A percentile compares a stretch with the other conserved stretches of the same genome.
phyloP scores from a whole-genome alignment of 305 asterid species.

The Solanum aculeatissimum region DNA sequence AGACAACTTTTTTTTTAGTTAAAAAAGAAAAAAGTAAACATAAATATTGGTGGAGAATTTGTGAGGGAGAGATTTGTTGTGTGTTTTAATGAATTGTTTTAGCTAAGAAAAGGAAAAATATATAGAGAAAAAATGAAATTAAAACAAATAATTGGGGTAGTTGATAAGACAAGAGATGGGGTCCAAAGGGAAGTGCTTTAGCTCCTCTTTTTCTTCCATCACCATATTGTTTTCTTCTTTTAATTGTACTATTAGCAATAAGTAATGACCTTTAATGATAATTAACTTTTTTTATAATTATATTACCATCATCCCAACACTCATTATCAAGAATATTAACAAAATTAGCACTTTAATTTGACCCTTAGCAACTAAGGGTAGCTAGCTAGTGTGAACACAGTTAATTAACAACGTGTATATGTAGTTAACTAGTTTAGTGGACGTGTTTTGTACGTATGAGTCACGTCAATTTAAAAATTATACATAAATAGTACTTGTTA shows the following conservation, averaged over 20 bases:
- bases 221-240: constrained; percentile 47
- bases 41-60: neutral
- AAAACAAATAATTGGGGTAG: constrained; percentile 27
- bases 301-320: constrained; percentile 31
- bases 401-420: constrained; percentile 3
- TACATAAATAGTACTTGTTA: too few relatives aligned
- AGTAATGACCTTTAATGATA: constrained; percentile 11
- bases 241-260: constrained; percentile 50
- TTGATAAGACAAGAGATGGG: constrained; percentile 58
- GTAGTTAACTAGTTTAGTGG: too few relatives aligned
- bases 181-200: constrained; percentile 41
- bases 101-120: neutral
- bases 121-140: neutral
- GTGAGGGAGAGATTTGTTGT: neutral
- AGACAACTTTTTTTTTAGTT: neutral
- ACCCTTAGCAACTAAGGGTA: constrained; percentile 17
- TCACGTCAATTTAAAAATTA: too few relatives aligned
- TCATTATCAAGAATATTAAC: constrained; percentile 37
- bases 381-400: constrained; percentile 22
- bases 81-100: neutral
- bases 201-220: constrained; percentile 29
- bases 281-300: constrained; percentile 8
- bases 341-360: constrained; percentile 12
- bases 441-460: too few relatives aligned
- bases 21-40: neutral